Evolutionary conservation across 75 land plant genomes (phyloP).

Genomic region (Selaginella tamariscina): DNA sequence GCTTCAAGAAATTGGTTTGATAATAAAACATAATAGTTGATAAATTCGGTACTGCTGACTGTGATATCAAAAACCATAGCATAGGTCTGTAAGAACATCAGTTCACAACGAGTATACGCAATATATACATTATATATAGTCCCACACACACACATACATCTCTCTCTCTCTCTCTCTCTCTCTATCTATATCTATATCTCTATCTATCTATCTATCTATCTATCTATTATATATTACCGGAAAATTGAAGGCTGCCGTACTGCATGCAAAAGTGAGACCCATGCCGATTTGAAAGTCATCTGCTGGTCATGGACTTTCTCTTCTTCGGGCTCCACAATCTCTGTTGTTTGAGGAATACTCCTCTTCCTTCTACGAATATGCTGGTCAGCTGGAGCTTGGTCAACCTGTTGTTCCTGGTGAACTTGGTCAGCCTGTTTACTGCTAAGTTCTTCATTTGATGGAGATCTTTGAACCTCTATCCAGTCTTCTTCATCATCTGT

Average conservation of each 20-base stretch:
- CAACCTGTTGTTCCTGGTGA: too few relatives aligned
- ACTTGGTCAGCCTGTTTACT: too few relatives aligned
- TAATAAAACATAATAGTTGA: conserved; percentile 81
- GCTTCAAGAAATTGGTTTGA: conserved; percentile 51
- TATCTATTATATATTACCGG: too few relatives aligned
- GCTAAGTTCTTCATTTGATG: not conserved
- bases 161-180: too few relatives aligned
- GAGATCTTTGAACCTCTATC: too few relatives aligned
- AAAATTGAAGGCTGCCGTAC: not conserved
- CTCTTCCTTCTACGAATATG: not conserved
- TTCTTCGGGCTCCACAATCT: not conserved
- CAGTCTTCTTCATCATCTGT: not conserved
- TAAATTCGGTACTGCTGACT: conserved; percentile 48
- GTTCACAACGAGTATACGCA: not conserved
- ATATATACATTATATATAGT: too few relatives aligned
- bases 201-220: too few relatives aligned
- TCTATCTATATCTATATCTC: too few relatives aligned
- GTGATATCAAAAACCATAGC: conserved; percentile 79
- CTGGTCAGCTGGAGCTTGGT: not conserved
- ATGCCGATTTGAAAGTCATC: not conserved
- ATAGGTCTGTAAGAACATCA: conserved; percentile 45
- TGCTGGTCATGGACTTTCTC: not conserved
- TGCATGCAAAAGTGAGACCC: not conserved
- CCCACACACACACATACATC: too few relatives aligned
- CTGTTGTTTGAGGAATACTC: not conserved